Evolutionary conservation across 2,329 filamentous ascomycete genomes (phyloP).

Genomic region (Diaporthe eres): DNA sequence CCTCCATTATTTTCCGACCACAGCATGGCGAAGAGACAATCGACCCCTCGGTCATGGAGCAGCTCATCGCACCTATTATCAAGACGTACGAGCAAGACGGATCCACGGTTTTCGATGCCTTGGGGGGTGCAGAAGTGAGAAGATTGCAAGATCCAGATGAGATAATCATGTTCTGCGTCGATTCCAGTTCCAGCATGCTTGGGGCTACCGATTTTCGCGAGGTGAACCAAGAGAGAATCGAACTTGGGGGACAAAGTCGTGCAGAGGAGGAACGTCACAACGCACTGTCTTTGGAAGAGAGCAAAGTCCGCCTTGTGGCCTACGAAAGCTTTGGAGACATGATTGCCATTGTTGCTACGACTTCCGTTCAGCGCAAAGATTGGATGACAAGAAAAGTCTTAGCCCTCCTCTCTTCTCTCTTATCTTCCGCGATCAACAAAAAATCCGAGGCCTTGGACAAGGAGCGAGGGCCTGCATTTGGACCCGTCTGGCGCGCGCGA

Average conservation of each 20-base stretch:
- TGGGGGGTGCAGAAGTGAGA: slow-evolving; percentile 10
- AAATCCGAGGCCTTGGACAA: background rate
- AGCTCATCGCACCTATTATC: slow-evolving; percentile 26
- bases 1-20: slow-evolving; percentile 28
- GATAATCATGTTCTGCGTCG: slow-evolving; percentile 27
- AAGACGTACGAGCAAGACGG: slow-evolving; percentile 7
- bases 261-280: background rate
- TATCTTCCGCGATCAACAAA: background rate
- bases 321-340: slow-evolving; percentile 10
- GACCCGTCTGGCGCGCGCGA: background rate
- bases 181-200: slow-evolving; percentile 19
- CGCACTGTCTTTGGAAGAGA: slow-evolving; percentile 2
- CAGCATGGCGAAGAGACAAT: slow-evolving; percentile 32
- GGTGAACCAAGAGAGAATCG: background rate
- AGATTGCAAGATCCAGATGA: slow-evolving; percentile 27
- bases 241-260: background rate
- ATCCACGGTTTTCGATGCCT: slow-evolving; percentile 12
- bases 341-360: background rate
- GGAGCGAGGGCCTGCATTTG: background rate
- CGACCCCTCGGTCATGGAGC: slow-evolving; percentile 23
- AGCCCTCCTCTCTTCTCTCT: background rate
- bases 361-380: background rate
- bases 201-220: background rate
- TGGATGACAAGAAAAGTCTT: background rate
- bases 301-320: background rate